Evolutionary conservation across 2,329 filamentous ascomycete species (phyloP), one percentile per base, ranked within the genome.

Genomic region (Fusarium miscanthi): DNA sequence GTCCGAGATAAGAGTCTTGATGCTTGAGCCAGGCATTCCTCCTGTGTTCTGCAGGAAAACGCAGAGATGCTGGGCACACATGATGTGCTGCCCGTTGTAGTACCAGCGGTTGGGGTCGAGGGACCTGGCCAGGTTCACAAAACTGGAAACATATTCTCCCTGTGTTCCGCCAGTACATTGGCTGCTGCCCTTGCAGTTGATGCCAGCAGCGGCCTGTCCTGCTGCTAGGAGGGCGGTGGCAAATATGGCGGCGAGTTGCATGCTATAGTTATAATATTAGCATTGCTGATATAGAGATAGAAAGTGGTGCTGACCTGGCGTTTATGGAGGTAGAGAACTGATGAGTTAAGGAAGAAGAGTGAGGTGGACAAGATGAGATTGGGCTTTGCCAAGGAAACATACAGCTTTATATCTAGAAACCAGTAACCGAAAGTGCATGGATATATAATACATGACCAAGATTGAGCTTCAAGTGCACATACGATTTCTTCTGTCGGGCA

Each of bases 331-430:
- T 8, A 1, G 11, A 8, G 19, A 5, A 23, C 6, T 43, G 0
- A 10, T 8, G 1, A 2, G 7, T 8, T 25, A 0, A 43, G 23
- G 25, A n/a, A 43, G 23, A 19, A 8, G n/a, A 8, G 23, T 43
- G 41, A 25, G 1, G 1, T 17, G n/a, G 0, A 17, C 2, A 23
- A 43, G 41, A 43, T 43, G n/a, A 43, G 6, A 25, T 43, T 40
- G 14, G 1, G n/a, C 0, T 25, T 25, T 25, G 23, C 23, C 30
- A 11, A 4, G 5, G 7, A 17, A 43, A 12, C 41, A 1, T 0
- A 12, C n/a, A 12, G 41, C 10, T 42, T 42, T 43, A 43, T 43
- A 43, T 43, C 41, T 23, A 25, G n/a, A 43, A 42, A 8, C 1
- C 14, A 43, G 16, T 17, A 1, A 3, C 41, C 3, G 6, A 3